Evolutionary conservation across 2,329 filamentous ascomycete species (phyloP).

Genomic region (Aspergillus floridensis): DNA sequence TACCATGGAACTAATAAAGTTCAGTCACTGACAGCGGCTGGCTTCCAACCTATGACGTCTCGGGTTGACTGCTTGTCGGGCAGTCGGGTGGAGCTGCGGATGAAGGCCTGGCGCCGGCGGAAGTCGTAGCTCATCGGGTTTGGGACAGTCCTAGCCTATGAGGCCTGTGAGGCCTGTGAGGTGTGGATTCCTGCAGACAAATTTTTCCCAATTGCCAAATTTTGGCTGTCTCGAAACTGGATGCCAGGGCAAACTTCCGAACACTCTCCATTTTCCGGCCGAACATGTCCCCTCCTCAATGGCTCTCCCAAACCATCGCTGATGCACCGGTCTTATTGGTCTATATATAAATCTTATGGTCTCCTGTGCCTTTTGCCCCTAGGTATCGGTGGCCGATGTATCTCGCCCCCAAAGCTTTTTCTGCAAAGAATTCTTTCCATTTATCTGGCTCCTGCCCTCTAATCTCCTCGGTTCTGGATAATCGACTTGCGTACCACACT

Average conservation of each 20-base stretch:
- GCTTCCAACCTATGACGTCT: not conserved
- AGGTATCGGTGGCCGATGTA: not conserved
- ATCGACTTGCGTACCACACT: not conserved
- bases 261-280: conserved; percentile 11
- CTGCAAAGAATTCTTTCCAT: not conserved
- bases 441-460: not conserved
- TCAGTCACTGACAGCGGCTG: conserved; percentile 3
- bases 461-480: conserved; percentile 1
- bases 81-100: not conserved
- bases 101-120: conserved; percentile 1
- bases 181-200: conserved; percentile 4
- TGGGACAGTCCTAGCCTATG: not conserved
- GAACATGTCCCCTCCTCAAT: conserved; percentile 5
- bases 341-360: conserved; percentile 1
- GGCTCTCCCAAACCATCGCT: not conserved
- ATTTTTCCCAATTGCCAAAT: conserved; percentile 1
- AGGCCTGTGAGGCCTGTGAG: not conserved
- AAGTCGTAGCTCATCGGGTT: not conserved
- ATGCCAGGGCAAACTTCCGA: conserved; percentile 7
- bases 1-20: not conserved
- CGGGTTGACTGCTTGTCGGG: not conserved
- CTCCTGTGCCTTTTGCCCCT: not conserved
- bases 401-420: conserved; percentile 3
- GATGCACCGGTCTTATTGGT: conserved; percentile 2
- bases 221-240: not conserved